Conservation (phyloP, 108 stramenopile genomes). For the Bacterosira constricta region DNA sequence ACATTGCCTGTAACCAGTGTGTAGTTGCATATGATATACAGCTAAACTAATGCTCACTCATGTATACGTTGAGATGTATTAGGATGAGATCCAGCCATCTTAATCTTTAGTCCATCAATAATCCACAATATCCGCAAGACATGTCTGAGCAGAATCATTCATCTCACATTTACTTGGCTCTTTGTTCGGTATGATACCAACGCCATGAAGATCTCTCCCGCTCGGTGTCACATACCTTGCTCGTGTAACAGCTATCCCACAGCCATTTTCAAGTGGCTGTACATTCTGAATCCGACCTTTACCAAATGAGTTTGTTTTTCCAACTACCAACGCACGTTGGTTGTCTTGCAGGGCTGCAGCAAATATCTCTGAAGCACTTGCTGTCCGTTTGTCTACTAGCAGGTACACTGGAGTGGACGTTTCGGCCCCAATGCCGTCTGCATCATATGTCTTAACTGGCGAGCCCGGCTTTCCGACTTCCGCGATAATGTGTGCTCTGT, state of each 20-base stretch:
- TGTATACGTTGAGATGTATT: too few relatives aligned
- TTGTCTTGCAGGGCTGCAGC: slow-evolving; percentile 84
- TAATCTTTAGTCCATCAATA: too few relatives aligned
- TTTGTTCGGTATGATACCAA: slow-evolving; percentile 65
- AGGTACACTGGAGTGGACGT: slow-evolving; percentile 49
- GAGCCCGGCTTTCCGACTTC: slow-evolving; percentile 53
- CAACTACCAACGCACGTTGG: slow-evolving; percentile 68
- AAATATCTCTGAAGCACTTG: slow-evolving; percentile 74
- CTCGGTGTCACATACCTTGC: slow-evolving; percentile 81
- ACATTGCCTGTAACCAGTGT: too few relatives aligned
- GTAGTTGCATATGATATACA: too few relatives aligned
- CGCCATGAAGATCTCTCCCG: slow-evolving; percentile 75
- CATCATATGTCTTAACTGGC: slow-evolving; percentile 29
- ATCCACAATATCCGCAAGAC: slow-evolving; percentile 41
- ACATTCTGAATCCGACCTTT: slow-evolving; percentile 87
- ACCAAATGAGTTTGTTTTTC: slow-evolving; percentile 71
- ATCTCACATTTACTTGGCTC: slow-evolving; percentile 4
- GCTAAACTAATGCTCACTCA: too few relatives aligned
- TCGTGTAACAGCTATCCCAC: slow-evolving; percentile 81
- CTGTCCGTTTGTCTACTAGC: slow-evolving; percentile 55
- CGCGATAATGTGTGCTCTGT: slow-evolving; percentile 45
- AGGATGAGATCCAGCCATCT: too few relatives aligned
- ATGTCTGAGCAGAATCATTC: slow-evolving; percentile 11
- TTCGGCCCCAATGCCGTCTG: slow-evolving; percentile 59
- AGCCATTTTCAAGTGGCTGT: slow-evolving; percentile 65